Evolutionary conservation across 2,329 filamentous ascomycete species (phyloP), one percentile per base, ranked within the genome.

Genomic region (Byssothecium circinans): DNA sequence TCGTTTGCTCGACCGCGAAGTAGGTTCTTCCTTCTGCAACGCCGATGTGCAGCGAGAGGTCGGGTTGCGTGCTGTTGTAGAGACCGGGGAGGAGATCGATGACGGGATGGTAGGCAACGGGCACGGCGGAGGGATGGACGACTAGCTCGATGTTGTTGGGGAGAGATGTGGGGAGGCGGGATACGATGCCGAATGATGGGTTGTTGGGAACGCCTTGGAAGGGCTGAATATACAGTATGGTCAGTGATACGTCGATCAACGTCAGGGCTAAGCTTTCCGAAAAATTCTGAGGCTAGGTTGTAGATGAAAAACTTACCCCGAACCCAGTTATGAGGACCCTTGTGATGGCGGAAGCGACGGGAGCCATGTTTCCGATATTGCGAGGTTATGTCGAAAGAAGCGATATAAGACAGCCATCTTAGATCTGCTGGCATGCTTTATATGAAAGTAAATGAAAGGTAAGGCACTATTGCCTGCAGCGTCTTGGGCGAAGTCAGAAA

Each of bases 101-200:
- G 23, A 91, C 85, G 4, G 77, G 76, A 32, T 79, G 71, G 73
- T 94, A 95, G 57, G 80, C 81, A 41, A 92, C 88, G 22, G 80
- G 82, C 39, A 95, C 76, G 0, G 88, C 79, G 33, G 81, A 74
- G 1, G 85, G 83, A 64, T 89, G 82, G 25, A 83, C 76, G 45
- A 84, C 69, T 54, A 90, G 82, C 56, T 81, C 81, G 43, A 89
- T 57, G 38, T 50, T 42, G 48, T 39, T 41, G 18, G 49, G 41
- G 27, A 59, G 43, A 3, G 42, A 38, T 4, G 2, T 79, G 69
- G 3, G 89, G 87, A 95, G 81, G 17, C 76, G 76, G 18, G 77
- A 79, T 41, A 86, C 84, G 65, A 95, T 91, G 64, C 90, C 82
- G 79, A 83, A 91, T 2, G 89, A 89, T 6, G 90, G 89, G 67